phyloP scores from a whole-genome alignment of 1,284 basidiomycete species.

The Prillingera fragicola region DNA sequence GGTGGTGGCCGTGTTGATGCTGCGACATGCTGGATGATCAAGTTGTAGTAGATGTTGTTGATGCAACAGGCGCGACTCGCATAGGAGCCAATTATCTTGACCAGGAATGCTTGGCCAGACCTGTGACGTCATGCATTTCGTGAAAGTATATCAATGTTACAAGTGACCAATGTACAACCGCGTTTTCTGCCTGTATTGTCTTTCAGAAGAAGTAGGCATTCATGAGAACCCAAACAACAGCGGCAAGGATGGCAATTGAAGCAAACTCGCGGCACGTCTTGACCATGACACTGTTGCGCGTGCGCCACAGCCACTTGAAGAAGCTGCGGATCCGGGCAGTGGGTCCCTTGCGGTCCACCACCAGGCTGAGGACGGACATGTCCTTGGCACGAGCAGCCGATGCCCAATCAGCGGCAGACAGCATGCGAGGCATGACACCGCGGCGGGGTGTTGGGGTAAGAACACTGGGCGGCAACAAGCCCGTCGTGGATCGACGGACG shows the following conservation, averaged over 20 bases:
- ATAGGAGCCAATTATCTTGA: no score
- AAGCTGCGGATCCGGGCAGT: not conserved
- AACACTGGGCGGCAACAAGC: not conserved
- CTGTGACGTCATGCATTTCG: no score
- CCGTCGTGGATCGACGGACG: not conserved
- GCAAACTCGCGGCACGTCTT: slow-evolving; percentile 35
- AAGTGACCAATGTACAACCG: no score
- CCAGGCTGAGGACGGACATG: slow-evolving; percentile 30
- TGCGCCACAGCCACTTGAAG: slow-evolving; percentile 32
- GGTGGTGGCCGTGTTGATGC: no score
- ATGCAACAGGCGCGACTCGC: no score
- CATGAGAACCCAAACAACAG: slow-evolving; percentile 39
- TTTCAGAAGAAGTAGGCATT: slow-evolving; percentile 45
- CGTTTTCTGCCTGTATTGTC: no score
- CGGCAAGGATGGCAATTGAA: slow-evolving; percentile 37
- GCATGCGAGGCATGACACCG: slow-evolving; percentile 29
- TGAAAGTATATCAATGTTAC: no score
- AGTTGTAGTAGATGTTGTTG: no score
- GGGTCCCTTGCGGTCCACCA: slow-evolving; percentile 17
- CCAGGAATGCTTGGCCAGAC: no score
- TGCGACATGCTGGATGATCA: no score
- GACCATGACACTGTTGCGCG: slow-evolving; percentile 37
- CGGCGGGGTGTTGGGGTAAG: slow-evolving; percentile 15
- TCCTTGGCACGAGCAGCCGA: slow-evolving; percentile 41
- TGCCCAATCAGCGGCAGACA: slow-evolving; percentile 36